These are phyloP conservation scores for Leptodontidium sp. DNA, from an alignment of 2,329 filamentous ascomycete genomes.

Conservation along the genomic window DNA sequence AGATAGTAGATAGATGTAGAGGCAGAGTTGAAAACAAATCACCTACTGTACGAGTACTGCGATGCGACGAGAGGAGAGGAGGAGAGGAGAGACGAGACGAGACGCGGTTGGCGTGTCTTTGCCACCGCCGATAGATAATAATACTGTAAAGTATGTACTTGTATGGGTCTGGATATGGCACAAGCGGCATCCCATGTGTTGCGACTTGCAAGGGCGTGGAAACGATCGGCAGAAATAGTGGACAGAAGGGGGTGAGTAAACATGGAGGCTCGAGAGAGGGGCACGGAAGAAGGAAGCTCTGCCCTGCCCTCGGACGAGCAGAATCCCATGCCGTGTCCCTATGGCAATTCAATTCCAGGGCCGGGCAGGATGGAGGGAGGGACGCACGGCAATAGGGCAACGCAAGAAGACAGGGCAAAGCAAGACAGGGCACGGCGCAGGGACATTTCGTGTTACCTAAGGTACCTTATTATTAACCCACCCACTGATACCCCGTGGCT, in stretches of 20 bases:
- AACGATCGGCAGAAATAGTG: neutral
- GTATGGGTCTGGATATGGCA: neutral
- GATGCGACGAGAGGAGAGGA: no score
- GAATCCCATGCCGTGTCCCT: neutral
- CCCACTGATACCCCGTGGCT: neutral
- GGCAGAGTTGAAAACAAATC: no score
- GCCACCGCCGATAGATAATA: neutral
- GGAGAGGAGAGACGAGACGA: no score
- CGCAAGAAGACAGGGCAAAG: neutral
- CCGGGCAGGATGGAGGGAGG: no score
- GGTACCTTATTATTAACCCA: neutral
- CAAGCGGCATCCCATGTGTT: conserved; percentile 9
- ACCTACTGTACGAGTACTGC: no score
- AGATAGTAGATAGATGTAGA: no score
- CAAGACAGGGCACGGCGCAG: neutral
- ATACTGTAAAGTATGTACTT: neutral
- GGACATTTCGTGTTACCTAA: neutral
- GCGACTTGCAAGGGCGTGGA: neutral
- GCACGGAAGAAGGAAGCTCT: neutral
- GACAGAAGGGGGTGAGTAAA: neutral
- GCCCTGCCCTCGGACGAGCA: neutral
- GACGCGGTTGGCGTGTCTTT: neutral
- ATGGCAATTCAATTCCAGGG: no score
- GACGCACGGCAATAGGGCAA: no score
- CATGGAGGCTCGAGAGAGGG: neutral